Conservation (phyloP, 2,329 filamentous ascomycete genomes). For the Raffaelea ambrosiae region DNA sequence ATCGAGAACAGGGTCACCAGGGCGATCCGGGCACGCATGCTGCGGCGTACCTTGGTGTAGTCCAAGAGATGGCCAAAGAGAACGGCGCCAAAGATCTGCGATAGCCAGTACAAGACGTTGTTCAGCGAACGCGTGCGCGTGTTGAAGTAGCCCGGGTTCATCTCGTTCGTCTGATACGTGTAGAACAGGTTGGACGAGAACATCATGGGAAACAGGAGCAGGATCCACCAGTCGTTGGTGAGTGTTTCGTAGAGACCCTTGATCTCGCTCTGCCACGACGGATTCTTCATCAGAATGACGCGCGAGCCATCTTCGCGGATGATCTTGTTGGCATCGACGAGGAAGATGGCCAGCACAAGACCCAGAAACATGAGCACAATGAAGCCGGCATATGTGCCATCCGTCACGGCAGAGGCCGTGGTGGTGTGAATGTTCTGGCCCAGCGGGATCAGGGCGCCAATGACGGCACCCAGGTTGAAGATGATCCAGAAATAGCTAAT, state of each 20-base stretch:
- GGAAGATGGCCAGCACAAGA: conserved; percentile 57
- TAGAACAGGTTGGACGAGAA: conserved; percentile 74
- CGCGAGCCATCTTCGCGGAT: conserved; percentile 68
- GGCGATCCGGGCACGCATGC: conserved; percentile 56
- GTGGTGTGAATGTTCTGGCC: conserved; percentile 46
- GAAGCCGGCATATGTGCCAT: conserved; percentile 17
- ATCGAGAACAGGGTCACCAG: conserved; percentile 55
- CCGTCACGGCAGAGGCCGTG: conserved; percentile 30
- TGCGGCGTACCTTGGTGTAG: conserved; percentile 47
- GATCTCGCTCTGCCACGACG: conserved; percentile 75
- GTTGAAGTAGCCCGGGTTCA: conserved; percentile 65
- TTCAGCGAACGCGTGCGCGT: conserved; percentile 67
- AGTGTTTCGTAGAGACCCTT: conserved; percentile 68
- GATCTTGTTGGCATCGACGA: conserved; percentile 65
- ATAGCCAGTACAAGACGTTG: conserved; percentile 67
- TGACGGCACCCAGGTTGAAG: conserved; percentile 85
- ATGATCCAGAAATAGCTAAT: conserved; percentile 93
- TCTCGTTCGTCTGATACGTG: conserved; percentile 63
- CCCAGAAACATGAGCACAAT: conserved; percentile 17
- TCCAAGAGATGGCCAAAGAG: conserved; percentile 68
- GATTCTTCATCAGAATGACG: conserved; percentile 85
- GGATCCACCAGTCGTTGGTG: conserved; percentile 59
- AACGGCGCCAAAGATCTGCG: conserved; percentile 69
- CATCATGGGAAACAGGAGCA: conserved; percentile 76
- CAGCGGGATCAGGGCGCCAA: conserved; percentile 71